Conservation (phyloP, 805 yeast genomes). For the Kregervanrija delftensis region DNA sequence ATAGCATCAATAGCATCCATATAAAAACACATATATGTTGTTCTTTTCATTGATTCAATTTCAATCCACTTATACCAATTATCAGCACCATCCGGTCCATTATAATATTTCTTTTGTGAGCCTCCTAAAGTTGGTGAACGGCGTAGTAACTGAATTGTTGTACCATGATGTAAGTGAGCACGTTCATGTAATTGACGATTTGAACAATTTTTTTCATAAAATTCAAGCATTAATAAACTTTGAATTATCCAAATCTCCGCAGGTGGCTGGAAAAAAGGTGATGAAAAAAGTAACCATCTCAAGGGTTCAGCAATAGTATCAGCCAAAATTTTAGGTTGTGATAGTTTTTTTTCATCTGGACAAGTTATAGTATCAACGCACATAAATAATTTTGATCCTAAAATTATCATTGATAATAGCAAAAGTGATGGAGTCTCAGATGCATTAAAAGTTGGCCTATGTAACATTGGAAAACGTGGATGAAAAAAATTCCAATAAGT, state of each 20-base stretch:
- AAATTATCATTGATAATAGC: slow-evolving; percentile 45
- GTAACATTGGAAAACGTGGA: slow-evolving; percentile 53
- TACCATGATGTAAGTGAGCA: slow-evolving; percentile 81
- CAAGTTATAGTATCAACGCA: slow-evolving; percentile 24
- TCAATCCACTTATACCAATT: slow-evolving; percentile 67
- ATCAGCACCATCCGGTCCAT: slow-evolving; percentile 17
- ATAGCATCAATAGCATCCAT: slow-evolving; percentile 75
- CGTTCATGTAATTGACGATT: slow-evolving; percentile 70
- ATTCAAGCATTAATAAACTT: slow-evolving; percentile 64
- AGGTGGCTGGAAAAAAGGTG: slow-evolving; percentile 70
- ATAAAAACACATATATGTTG: slow-evolving; percentile 76
- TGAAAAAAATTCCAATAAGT: slow-evolving; percentile 55
- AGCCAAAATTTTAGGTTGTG: slow-evolving; percentile 33
- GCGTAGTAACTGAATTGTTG: slow-evolving; percentile 70
- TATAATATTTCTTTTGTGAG: slow-evolving; percentile 37
- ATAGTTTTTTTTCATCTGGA: slow-evolving; percentile 15
- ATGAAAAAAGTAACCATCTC: slow-evolving; percentile 63
- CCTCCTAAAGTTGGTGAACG: slow-evolving; percentile 75
- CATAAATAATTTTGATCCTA: slow-evolving; percentile 40
- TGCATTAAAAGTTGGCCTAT: slow-evolving; percentile 51
- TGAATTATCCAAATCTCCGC: slow-evolving; percentile 73
- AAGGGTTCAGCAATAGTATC: slow-evolving; percentile 48
- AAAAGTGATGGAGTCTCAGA: slow-evolving; percentile 40
- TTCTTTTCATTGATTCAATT: slow-evolving; percentile 68
- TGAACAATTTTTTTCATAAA: slow-evolving; percentile 69